Conservation (phyloP, 2,329 filamentous ascomycete species). For the Zymoseptoria brevis region DNA sequence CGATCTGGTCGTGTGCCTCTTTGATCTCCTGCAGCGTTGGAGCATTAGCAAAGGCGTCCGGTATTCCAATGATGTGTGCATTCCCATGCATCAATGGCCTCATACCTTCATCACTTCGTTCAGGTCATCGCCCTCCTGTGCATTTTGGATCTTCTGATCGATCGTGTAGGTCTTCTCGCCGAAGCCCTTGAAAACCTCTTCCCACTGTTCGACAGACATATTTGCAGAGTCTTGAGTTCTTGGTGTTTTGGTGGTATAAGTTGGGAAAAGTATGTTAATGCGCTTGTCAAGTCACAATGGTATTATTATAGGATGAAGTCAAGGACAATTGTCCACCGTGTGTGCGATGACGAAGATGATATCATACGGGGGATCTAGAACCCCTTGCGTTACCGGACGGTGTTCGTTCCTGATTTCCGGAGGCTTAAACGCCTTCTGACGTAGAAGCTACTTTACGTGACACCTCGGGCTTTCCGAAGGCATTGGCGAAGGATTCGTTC, state of each 20-base stretch:
- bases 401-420: background rate
- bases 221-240: background rate
- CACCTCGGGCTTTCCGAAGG: background rate
- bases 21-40: constrained; percentile 11
- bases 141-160: constrained; percentile 12
- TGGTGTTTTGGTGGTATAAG: background rate
- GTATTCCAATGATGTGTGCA: background rate
- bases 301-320: background rate
- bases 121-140: constrained; percentile 17
- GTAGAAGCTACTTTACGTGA: background rate
- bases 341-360: background rate
- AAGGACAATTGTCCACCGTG: background rate
- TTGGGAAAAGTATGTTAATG: background rate
- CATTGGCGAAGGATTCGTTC: background rate
- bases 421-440: background rate
- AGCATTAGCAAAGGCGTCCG: background rate
- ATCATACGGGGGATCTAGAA: background rate
- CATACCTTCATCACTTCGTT: constrained; percentile 10
- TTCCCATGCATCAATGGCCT: background rate
- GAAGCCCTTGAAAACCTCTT: constrained; percentile 16
- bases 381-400: background rate
- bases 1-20: constrained; percentile 9
- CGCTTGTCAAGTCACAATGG: background rate
- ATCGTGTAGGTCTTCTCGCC: constrained; percentile 17
- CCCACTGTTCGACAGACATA: constrained; percentile 14